Evolutionary conservation across 352 stramenopile species (phyloP).

Genomic region (Pythium pyrilobum): DNA sequence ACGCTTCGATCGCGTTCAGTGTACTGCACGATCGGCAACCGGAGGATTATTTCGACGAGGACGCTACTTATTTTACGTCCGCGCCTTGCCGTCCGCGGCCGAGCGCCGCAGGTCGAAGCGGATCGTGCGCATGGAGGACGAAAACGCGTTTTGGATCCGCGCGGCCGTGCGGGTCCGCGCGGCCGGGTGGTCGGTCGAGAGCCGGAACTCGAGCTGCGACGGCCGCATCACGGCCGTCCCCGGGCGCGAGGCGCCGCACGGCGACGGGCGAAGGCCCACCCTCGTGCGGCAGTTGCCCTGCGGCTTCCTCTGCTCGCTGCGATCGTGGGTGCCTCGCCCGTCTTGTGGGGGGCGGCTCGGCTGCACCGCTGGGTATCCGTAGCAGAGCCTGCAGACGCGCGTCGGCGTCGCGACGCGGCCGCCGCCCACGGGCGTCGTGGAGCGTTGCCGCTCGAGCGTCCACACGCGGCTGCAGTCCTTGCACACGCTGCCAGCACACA

Average conservation of each 20-base stretch:
- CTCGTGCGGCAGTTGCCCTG: too few relatives aligned
- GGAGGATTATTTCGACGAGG: too few relatives aligned
- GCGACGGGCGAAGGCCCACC: too few relatives aligned
- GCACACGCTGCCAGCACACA: conserved; percentile 9
- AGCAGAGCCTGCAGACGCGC: conserved; percentile 11
- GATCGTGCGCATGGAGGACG: neutral
- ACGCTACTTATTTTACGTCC: too few relatives aligned
- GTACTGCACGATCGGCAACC: too few relatives aligned
- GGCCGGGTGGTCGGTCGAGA: neutral
- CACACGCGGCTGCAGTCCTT: conserved; percentile 7
- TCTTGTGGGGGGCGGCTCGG: too few relatives aligned
- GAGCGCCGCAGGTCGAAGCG: neutral
- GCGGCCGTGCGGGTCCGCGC: too few relatives aligned
- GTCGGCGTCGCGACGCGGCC: conserved; percentile 12
- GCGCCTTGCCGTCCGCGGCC: too few relatives aligned
- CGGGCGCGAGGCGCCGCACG: too few relatives aligned
- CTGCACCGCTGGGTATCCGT: too few relatives aligned
- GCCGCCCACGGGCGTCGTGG: conserved; percentile 3
- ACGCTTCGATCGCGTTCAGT: too few relatives aligned
- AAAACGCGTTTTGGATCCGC: too few relatives aligned
- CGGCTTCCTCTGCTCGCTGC: neutral
- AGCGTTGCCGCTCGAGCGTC: conserved; percentile 12
- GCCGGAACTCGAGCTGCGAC: conserved; percentile 11
- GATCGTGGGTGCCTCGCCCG: neutral
- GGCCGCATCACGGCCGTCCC: neutral